These are phyloP conservation scores for Epicoccum sorghinum DNA, from an alignment of 2,329 filamentous ascomycete genomes.

Conservation along the genomic window DNA sequence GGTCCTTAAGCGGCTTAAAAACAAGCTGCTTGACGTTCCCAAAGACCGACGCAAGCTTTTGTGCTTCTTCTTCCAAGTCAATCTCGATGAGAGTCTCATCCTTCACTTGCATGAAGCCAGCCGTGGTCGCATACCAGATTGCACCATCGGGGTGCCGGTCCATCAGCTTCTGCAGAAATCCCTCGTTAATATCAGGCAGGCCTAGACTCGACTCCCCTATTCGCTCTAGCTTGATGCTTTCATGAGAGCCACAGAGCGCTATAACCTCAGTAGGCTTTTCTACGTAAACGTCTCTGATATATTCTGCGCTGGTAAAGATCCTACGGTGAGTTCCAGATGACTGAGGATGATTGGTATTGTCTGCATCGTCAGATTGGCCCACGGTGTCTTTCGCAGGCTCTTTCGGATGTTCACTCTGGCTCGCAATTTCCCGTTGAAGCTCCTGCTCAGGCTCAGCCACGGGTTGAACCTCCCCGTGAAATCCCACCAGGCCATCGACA, in stretches of 20 bases:
- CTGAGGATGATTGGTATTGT: neutral
- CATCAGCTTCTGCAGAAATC: constrained; percentile 22
- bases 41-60: constrained; percentile 13
- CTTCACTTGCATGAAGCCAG: constrained; percentile 5
- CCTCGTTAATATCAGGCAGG: constrained; percentile 17
- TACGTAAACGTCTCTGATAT: neutral
- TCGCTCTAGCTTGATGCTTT: neutral
- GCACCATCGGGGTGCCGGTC: constrained; percentile 19
- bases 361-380: neutral
- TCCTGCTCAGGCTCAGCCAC: constrained; percentile 20
- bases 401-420: no score
- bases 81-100: constrained; percentile 11
- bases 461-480: constrained; percentile 19
- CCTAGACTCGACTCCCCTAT: constrained; percentile 9
- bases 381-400: no score
- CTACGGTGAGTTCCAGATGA: neutral
- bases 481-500: constrained; percentile 22
- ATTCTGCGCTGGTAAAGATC: constrained; percentile 16
- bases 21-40: constrained; percentile 18
- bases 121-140: constrained; percentile 18
- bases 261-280: constrained; percentile 15
- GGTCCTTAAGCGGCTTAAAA: constrained; percentile 25
- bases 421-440: constrained; percentile 10
- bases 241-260: neutral
- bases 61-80: constrained; percentile 13